Percentiles rank a stretch among this genome's conserved stretches.
These are phyloP conservation scores for Diplogelasinospora grovesii DNA, from an alignment of 495 filamentous ascomycete species.

Conservation along the genomic window DNA sequence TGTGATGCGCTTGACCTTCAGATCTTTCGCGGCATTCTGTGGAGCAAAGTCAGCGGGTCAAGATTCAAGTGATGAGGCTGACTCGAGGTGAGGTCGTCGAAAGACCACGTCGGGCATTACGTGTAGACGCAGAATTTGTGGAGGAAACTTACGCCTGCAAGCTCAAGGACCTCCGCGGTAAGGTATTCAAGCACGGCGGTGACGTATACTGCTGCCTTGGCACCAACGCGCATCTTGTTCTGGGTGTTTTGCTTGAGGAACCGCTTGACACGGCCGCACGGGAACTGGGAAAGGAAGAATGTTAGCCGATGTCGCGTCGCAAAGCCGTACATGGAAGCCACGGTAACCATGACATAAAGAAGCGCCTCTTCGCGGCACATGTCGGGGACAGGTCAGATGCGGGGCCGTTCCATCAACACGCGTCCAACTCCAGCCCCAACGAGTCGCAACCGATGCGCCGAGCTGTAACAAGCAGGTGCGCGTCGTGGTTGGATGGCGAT, in stretches of 20 bases:
- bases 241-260: conserved; percentile 99
- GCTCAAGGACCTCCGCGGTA: conserved; percentile 95
- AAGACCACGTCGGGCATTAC: too few relatives aligned
- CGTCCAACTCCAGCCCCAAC: neutral
- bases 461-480: neutral
- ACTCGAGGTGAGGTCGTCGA: too few relatives aligned
- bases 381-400: too few relatives aligned
- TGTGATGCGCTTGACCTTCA: conserved; percentile 99
- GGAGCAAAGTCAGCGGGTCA: conserved; percentile 1
- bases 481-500: neutral
- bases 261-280: conserved; percentile 98
- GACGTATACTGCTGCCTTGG: conserved; percentile 97
- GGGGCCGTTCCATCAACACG: conserved; percentile 1
- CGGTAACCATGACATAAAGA: too few relatives aligned
- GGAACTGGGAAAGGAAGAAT: conserved; percentile 60
- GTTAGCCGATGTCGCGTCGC: too few relatives aligned
- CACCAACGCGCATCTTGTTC: conserved; percentile 99
- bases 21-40: conserved; percentile 93
- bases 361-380: too few relatives aligned
- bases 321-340: too few relatives aligned
- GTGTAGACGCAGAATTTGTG: conserved; percentile 6
- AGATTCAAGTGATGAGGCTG: too few relatives aligned
- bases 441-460: conserved; percentile 1
- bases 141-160: conserved; percentile 64
- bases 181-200: conserved; percentile 97